Percentiles rank a stretch among this genome's conserved stretches.
Conservation (phyloP, 208 protist genomes). For the Endotrypanum monterogeii region DNA sequence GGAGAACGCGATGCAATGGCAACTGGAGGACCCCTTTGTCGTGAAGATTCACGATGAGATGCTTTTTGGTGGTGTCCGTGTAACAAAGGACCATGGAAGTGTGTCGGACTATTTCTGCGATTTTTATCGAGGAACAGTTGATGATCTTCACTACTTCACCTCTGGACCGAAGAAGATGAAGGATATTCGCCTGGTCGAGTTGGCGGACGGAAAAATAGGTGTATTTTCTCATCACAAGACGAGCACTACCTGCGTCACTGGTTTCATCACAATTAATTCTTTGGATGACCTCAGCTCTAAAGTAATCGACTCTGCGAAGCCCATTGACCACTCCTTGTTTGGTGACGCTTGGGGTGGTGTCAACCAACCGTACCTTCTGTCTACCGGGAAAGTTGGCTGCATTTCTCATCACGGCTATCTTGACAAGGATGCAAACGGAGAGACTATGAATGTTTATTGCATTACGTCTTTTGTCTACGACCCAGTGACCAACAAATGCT, state of each 20-base stretch:
- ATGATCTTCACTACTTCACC: constrained; percentile 55
- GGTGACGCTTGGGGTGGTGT: constrained; percentile 62
- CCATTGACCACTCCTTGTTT: constrained; percentile 68
- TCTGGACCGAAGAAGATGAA: constrained; percentile 63
- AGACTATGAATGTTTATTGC: constrained; percentile 59
- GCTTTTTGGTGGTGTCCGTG: constrained; percentile 52
- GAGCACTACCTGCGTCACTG: constrained; percentile 44
- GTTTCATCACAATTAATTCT: constrained; percentile 49
- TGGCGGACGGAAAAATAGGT: constrained; percentile 49
- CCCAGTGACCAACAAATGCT: constrained; percentile 47
- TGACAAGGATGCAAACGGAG: constrained; percentile 26
- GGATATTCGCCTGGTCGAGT: constrained; percentile 55
- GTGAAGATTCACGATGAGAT: constrained; percentile 49
- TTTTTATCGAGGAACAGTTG: constrained; percentile 44
- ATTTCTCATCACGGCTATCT: constrained; percentile 72
- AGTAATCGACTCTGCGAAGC: constrained; percentile 47
- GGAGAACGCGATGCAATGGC: constrained; percentile 39
- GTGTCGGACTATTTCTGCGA: constrained; percentile 56
- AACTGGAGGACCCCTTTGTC: constrained; percentile 59
- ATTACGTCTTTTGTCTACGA: constrained; percentile 68
- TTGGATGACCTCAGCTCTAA: constrained; percentile 49
- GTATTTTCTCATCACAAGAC: constrained; percentile 66
- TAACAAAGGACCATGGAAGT: constrained; percentile 52
- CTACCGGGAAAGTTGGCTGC: constrained; percentile 54
- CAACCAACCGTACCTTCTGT: constrained; percentile 61